Evolutionary conservation across 441 rosid species (phyloP).

Genomic region (Daphne laureola): DNA sequence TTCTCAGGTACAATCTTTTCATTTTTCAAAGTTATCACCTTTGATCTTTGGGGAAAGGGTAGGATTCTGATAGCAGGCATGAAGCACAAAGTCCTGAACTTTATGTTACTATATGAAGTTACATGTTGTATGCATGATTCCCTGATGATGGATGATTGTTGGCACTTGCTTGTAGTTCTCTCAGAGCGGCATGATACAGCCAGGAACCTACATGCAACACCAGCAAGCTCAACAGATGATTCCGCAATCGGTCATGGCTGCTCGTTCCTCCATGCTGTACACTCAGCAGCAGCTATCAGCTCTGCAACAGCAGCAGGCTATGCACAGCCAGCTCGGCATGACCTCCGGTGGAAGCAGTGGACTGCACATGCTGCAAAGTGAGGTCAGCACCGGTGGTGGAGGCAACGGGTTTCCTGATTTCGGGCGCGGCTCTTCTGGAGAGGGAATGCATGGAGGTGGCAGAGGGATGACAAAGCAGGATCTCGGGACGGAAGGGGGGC

Average conservation of each 20-base stretch:
- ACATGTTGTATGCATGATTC: neutral
- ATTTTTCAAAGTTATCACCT: neutral
- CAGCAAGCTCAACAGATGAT: slow-evolving; percentile 89
- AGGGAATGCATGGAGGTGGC: slow-evolving; percentile 29
- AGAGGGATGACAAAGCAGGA: slow-evolving; percentile 66
- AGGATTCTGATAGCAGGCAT: neutral
- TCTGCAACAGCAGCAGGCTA: slow-evolving; percentile 78
- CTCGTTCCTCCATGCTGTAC: slow-evolving; percentile 86
- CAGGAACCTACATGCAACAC: slow-evolving; percentile 78
- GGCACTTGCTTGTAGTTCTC: slow-evolving; percentile 38
- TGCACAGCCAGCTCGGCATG: slow-evolving; percentile 89
- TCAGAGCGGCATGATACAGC: slow-evolving; percentile 59
- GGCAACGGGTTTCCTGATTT: slow-evolving; percentile 69
- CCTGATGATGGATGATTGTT: slow-evolving; percentile 5
- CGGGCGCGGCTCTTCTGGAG: slow-evolving; percentile 43
- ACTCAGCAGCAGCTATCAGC: slow-evolving; percentile 72
- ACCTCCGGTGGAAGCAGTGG: slow-evolving; percentile 73
- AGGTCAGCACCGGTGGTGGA: slow-evolving; percentile 49
- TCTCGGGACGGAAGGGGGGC: slow-evolving; percentile 68
- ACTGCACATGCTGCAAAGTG: slow-evolving; percentile 75
- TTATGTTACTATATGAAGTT: neutral
- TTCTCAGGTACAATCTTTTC: slow-evolving; percentile 48
- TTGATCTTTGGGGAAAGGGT: too few relatives aligned
- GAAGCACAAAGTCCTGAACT: neutral
- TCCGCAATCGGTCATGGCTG: slow-evolving; percentile 86